A percentile compares a stretch with the other conserved stretches of the same genome.
Conservation (phyloP, 2,329 filamentous ascomycete genomes). For the Grosmannia clavigera region DNA sequence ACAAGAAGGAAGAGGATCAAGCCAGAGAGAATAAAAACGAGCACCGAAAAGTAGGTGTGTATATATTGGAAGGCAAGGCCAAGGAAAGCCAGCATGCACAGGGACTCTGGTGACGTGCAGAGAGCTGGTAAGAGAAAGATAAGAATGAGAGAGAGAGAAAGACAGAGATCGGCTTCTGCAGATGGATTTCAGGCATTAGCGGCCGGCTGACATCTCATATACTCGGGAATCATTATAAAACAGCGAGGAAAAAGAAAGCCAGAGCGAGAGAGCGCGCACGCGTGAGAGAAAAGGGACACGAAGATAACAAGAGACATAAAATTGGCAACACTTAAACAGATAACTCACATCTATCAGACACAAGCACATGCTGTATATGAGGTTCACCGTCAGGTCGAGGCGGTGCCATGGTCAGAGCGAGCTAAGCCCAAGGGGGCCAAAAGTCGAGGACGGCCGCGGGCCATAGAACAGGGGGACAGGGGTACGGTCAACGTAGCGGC, state of each 20-base stretch:
- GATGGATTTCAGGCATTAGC: not conserved
- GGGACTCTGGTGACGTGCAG: not conserved
- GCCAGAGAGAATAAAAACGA: not conserved
- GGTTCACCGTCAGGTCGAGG: conserved; percentile 7
- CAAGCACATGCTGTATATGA: not conserved
- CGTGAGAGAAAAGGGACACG: not conserved
- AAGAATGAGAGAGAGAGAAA: not conserved
- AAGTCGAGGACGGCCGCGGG: not conserved
- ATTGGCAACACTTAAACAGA: not conserved
- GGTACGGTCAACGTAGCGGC: conserved; percentile 10
- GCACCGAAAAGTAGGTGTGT: not conserved
- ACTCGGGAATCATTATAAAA: not conserved
- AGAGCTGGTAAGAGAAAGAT: not conserved
- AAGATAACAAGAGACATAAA: conserved; percentile 3
- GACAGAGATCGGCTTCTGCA: not conserved
- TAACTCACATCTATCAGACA: not conserved
- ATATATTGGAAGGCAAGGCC: not conserved
- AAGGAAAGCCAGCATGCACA: not conserved
- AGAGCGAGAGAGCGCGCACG: not conserved
- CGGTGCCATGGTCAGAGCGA: conserved; percentile 4
- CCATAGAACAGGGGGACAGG: conserved; percentile 2
- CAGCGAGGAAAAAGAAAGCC: not conserved
- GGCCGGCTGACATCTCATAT: not conserved
- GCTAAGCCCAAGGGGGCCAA: conserved; percentile 6
- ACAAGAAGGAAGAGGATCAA: not conserved